These are phyloP conservation scores for Venturia carpophila DNA, from an alignment of 2,329 filamentous ascomycete genomes.

Conservation along the genomic window DNA sequence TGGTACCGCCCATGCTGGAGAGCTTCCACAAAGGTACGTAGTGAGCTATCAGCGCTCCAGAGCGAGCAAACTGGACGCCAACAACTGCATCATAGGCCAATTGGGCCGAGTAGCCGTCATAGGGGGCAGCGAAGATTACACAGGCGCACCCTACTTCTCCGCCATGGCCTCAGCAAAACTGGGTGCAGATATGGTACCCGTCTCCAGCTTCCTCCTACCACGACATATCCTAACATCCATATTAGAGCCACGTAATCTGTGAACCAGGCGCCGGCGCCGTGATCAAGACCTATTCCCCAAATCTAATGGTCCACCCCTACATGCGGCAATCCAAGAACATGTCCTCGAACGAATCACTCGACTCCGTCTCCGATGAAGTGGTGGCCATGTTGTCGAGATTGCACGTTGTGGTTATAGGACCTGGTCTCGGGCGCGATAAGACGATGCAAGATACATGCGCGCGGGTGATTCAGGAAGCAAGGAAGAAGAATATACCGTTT, in stretches of 20 bases:
- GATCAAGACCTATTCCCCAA: slow-evolving; percentile 96
- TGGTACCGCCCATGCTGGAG: slow-evolving; percentile 91
- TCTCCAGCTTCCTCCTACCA: not conserved
- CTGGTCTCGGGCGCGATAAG: slow-evolving; percentile 80
- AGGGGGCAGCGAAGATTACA: slow-evolving; percentile 92
- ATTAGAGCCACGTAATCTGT: slow-evolving; percentile 86
- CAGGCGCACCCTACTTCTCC: slow-evolving; percentile 94
- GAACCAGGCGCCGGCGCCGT: slow-evolving; percentile 75
- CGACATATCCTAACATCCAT: not conserved
- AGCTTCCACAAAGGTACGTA: slow-evolving; percentile 83
- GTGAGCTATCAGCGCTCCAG: slow-evolving; percentile 2
- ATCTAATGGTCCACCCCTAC: slow-evolving; percentile 95
- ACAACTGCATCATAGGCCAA: slow-evolving; percentile 54
- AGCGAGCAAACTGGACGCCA: not conserved
- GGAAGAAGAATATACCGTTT: slow-evolving; percentile 63
- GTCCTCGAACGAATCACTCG: slow-evolving; percentile 39
- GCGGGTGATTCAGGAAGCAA: slow-evolving; percentile 69
- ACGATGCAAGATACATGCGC: slow-evolving; percentile 84
- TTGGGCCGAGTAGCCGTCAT: slow-evolving; percentile 88
- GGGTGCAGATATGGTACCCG: slow-evolving; percentile 78
- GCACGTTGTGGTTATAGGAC: slow-evolving; percentile 87
- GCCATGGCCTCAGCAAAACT: slow-evolving; percentile 90
- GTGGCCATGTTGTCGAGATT: slow-evolving; percentile 75
- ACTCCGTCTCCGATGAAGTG: slow-evolving; percentile 59
- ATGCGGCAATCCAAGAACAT: slow-evolving; percentile 69